Base-by-base conservation (phyloP, 306 rosid species). In the Trichosanthes truncata region DNA sequence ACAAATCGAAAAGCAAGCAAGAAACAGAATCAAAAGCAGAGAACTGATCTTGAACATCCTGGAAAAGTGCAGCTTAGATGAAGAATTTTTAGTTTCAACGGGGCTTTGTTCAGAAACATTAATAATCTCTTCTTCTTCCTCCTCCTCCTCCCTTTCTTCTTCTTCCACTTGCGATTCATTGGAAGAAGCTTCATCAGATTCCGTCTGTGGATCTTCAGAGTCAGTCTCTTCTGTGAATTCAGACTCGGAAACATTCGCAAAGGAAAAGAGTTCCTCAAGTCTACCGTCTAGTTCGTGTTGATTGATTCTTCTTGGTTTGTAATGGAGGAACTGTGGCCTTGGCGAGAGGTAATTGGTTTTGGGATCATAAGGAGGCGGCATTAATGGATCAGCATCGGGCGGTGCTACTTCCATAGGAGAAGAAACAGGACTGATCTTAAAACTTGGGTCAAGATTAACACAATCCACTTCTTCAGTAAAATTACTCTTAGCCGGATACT, bases 281-380 rank as follows among this genome's bases (percentile, higher is more conserved):
- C 52, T 78, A 10, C 83, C 80, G 5, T 79, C 89, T 36, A 80
- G 82, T 66, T 84, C 87, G 41, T 25, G 84, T n/a, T 45, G 79
- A 67, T 84, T 87, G 29, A 87, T 82, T 76, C 91, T 80, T 3
- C 86, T 90, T 0, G 97, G 97, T 80, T 78, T 87, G 85, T 92
- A 94, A 80, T 82, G 93, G 57, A 94, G 97, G 79, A 94, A 94
- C 82, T 87, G 94, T 3, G 98, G 97, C 80, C 98, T 88, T 0
- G 98, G 96, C 1, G 96, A 94, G 35, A 90, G 88, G 80, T 87
- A 92, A 82, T 94, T 94, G 17, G 90, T 88, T 87, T 88, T 92
- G 29, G 97, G 96, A 79, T 92, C 96, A 79, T 90, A 92, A 11
- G 97, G 93, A 48, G 90, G 89, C 49, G 92, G 89, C 49, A 81